Evolutionary conservation across 345 rosid genomes (phyloP), one percentile per base, ranked within the genome.

Genomic region (Isatis tinctoria): DNA sequence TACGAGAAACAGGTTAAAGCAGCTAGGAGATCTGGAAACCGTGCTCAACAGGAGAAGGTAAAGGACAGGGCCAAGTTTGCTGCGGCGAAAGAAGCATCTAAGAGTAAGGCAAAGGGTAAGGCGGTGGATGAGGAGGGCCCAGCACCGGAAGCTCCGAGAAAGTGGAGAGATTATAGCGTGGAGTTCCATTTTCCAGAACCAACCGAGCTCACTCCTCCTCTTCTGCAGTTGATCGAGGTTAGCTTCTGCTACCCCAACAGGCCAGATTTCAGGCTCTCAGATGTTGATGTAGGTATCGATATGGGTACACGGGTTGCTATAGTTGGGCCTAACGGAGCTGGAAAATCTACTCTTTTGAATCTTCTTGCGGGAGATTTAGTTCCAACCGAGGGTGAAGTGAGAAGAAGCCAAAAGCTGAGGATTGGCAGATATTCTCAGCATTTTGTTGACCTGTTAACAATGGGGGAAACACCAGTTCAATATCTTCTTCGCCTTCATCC

Each of bases 181-280:
- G 96, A 80, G 83, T 95, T 95, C 67, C 99, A 92, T 86, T 92
- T 95, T 69, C 97, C 97, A 10, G 97, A 95, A 74, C 97, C 97
- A 24, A 92, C 97, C 3, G 97, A 95, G 85, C 86, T 95, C 53
- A 90, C 97, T 30, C 97, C 96, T 2, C 97, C 99, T 16, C 87
- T 95, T 28, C 69, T 95, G 77, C 99, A 95, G 84, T 84, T 92
- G 30, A 84, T 92, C 52, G 96, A 92, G 65, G 94, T 92, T 67
- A 92, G 91, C 81, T 95, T 95, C 82, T 75, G 91, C 61, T 95
- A 95, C 74, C 97, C 98, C 8, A 86, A 82, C 53, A 80, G 99
- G 16, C 79, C 79, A 26, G 98, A 95, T 74, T 92, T 95, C 80
- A 88, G 81, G 76, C 92, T 90, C 43, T 77, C 92, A 0, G 72